phyloP scores from a whole-genome alignment of 805 yeast species.

The Starmerella apicola region DNA sequence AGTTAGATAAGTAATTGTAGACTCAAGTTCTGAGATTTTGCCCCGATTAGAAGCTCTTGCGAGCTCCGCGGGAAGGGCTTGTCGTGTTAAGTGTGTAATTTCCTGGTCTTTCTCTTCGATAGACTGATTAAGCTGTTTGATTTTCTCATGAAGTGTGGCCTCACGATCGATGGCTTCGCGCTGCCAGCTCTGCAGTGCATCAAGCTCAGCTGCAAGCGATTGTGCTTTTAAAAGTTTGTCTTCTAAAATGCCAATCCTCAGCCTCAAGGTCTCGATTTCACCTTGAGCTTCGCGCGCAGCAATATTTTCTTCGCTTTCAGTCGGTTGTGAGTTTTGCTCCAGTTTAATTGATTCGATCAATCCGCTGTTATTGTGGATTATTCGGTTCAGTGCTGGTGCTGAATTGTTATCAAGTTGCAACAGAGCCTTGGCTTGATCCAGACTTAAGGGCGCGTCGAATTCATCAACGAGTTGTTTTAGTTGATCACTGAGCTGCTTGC shows the following conservation, averaged over 20 bases:
- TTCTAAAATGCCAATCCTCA: slow-evolving; percentile 8
- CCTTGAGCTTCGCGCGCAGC: too few species aligned
- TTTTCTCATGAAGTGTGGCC: background rate
- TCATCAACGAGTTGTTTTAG: background rate
- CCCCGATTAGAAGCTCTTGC: too few species aligned
- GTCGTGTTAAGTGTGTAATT: slow-evolving; percentile 13
- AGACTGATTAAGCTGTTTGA: slow-evolving; percentile 6
- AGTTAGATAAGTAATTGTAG: background rate
- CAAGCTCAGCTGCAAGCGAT: slow-evolving; percentile 9
- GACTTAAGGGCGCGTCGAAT: background rate
- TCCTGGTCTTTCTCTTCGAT: slow-evolving; percentile 16
- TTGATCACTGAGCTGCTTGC: background rate
- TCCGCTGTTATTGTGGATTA: background rate
- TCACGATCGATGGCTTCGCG: background rate
- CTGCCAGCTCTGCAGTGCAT: slow-evolving; percentile 1
- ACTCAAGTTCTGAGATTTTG: background rate
- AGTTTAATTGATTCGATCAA: background rate
- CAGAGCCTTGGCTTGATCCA: background rate
- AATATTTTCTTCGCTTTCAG: background rate
- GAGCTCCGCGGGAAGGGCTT: slow-evolving; percentile 7
- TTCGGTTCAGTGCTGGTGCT: background rate
- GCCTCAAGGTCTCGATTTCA: background rate
- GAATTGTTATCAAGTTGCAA: background rate
- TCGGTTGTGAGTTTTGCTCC: too few species aligned
- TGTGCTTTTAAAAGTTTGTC: slow-evolving; percentile 11